These are phyloP conservation scores for Zizania latifolia DNA, from an alignment of 176 grass and related monocot genomes.

Conservation along the genomic window DNA sequence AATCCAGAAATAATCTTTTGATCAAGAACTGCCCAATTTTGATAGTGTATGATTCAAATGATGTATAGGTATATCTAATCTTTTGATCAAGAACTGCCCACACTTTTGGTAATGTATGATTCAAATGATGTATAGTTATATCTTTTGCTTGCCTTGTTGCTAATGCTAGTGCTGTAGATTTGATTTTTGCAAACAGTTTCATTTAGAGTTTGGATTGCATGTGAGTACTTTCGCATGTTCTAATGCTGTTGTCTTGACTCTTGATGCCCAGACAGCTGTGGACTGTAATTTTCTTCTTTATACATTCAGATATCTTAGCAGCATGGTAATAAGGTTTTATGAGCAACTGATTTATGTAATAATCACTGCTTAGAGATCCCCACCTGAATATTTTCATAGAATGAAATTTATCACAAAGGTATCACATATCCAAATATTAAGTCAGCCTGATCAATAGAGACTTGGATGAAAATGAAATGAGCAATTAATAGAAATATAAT, in stretches of 20 bases:
- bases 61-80: not conserved
- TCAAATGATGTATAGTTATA: not conserved
- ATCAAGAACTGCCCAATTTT: not conserved
- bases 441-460: not conserved
- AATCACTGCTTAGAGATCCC: no score
- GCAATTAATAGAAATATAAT: not conserved
- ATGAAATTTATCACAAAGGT: no score
- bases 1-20: not conserved
- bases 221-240: not conserved
- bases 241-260: not conserved
- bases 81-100: not conserved
- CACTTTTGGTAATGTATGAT: not conserved
- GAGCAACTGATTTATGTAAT: not conserved
- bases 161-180: not conserved
- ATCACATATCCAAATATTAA: no score
- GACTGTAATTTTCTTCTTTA: not conserved
- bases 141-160: not conserved
- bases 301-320: not conserved
- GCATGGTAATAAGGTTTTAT: not conserved
- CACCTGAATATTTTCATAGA: no score
- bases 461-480: not conserved
- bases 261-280: not conserved
- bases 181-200: constrained; percentile 9
- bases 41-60: not conserved
- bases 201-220: not conserved